These are phyloP conservation scores for Ustilago tritici DNA, from an alignment of 1,284 basidiomycete genomes.

Conservation along the genomic window DNA sequence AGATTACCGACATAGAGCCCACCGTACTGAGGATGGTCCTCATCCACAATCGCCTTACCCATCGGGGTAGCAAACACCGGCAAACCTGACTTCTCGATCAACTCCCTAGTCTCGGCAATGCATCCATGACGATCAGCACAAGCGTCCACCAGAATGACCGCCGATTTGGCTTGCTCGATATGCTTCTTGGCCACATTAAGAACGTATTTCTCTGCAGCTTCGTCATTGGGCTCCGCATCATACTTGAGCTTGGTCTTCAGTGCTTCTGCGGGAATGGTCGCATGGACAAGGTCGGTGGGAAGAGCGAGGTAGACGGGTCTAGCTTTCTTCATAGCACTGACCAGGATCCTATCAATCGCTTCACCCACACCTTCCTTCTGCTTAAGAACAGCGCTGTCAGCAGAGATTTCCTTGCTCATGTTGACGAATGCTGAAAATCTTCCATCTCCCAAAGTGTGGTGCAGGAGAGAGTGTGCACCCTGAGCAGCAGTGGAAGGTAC, in stretches of 20 bases:
- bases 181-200: slow-evolving; percentile 72
- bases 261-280: slow-evolving; percentile 77
- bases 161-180: slow-evolving; percentile 77
- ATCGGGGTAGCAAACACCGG: slow-evolving; percentile 77
- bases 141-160: slow-evolving; percentile 86
- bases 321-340: slow-evolving; percentile 78
- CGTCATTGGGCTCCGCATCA: slow-evolving; percentile 72
- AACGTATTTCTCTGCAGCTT: slow-evolving; percentile 78
- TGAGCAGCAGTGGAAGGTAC: slow-evolving; percentile 82
- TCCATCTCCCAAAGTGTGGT: slow-evolving; percentile 69
- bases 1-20: slow-evolving; percentile 75
- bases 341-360: slow-evolving; percentile 84
- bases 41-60: slow-evolving; percentile 86
- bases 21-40: slow-evolving; percentile 85
- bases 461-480: slow-evolving; percentile 71
- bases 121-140: slow-evolving; percentile 86
- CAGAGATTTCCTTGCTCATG: slow-evolving; percentile 82
- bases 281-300: slow-evolving; percentile 84
- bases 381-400: slow-evolving; percentile 74
- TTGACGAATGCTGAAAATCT: slow-evolving; percentile 80
- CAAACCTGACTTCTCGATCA: slow-evolving; percentile 77
- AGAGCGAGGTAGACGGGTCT: slow-evolving; percentile 89
- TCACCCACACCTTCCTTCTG: slow-evolving; percentile 70
- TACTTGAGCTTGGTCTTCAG: slow-evolving; percentile 74
- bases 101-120: slow-evolving; percentile 77